These are phyloP conservation scores for Tetrastigma voinierianum DNA, from an alignment of 164 flowering plant genomes.

Conservation along the genomic window DNA sequence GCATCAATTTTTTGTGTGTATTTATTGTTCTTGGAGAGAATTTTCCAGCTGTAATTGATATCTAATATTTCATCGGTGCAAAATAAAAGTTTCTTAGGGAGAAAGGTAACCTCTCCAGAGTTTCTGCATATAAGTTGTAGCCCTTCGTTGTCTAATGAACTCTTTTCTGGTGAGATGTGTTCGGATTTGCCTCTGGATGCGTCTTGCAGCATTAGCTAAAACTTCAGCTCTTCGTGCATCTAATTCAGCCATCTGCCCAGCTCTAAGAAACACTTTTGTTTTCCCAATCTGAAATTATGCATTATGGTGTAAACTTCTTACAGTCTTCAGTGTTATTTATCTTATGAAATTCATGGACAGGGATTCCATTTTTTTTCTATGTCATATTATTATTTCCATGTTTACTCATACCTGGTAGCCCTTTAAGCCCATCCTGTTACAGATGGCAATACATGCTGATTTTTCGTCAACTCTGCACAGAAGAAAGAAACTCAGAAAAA, in stretches of 20 bases:
- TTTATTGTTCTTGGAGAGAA: background rate
- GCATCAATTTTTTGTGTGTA: background rate
- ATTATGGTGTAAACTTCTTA: background rate
- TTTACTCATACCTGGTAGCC: constrained; percentile 74
- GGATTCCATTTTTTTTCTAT: background rate
- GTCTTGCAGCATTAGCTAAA: constrained; percentile 66
- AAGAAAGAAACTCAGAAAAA: constrained; percentile 5
- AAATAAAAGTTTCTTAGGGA: background rate
- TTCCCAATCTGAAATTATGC: constrained; percentile 65
- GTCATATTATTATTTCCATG: background rate
- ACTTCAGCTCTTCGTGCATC: constrained; percentile 84
- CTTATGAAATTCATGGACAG: background rate
- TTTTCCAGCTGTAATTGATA: background rate
- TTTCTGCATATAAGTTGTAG: constrained; percentile 56
- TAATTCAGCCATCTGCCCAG: constrained; percentile 94
- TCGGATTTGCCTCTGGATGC: constrained; percentile 71
- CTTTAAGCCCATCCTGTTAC: constrained; percentile 71
- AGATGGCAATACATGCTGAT: constrained; percentile 58
- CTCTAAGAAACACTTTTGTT: constrained; percentile 82
- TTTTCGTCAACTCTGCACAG: constrained; percentile 65
- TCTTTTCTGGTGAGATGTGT: constrained; percentile 68
- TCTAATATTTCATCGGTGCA: background rate
- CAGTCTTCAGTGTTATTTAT: background rate
- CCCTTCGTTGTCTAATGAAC: constrained; percentile 49
- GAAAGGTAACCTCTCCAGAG: constrained; percentile 67